phyloP scores from a whole-genome alignment of 2,329 filamentous ascomycete genomes.

The Macrophomina tecta region DNA sequence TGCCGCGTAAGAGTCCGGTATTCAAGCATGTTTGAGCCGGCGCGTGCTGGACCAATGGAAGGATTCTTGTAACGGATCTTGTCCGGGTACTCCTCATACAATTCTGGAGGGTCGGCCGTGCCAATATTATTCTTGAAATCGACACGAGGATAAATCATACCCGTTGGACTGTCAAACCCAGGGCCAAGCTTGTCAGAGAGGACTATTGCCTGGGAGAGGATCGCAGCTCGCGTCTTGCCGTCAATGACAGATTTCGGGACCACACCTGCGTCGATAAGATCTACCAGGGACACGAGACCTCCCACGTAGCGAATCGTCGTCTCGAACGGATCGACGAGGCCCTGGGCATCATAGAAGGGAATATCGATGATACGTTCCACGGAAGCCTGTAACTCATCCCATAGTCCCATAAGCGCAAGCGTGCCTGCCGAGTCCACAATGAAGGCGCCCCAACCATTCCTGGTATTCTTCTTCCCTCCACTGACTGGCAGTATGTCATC shows the following conservation, averaged over 20 bases:
- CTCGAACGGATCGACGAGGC: conserved; percentile 50
- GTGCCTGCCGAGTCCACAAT: conserved; percentile 51
- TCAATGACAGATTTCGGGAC: conserved; percentile 43
- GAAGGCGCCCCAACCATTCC: conserved; percentile 52
- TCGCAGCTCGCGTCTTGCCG: conserved; percentile 38
- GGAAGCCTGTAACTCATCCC: conserved; percentile 48
- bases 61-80: conserved; percentile 44
- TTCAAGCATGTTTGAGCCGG: conserved; percentile 53
- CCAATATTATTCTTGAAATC: conserved; percentile 47
- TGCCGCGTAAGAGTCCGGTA: conserved; percentile 49
- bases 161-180: conserved; percentile 49
- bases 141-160: conserved; percentile 54
- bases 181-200: conserved; percentile 47
- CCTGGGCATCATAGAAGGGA: conserved; percentile 43
- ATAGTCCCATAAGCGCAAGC: conserved; percentile 49
- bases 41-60: conserved; percentile 48
- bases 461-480: conserved; percentile 41
- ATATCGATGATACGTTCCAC: conserved; percentile 48
- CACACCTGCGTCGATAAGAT: conserved; percentile 49
- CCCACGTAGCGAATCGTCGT: conserved; percentile 51
- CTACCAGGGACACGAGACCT: conserved; percentile 46
- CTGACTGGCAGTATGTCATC: conserved; percentile 49
- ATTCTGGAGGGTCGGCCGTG: conserved; percentile 37
- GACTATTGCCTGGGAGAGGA: conserved; percentile 46
- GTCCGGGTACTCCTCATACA: conserved; percentile 38